Evolutionary conservation across 148 eudicot species (phyloP), one percentile per base, ranked within the genome.

Genomic region (Camellia japonica): DNA sequence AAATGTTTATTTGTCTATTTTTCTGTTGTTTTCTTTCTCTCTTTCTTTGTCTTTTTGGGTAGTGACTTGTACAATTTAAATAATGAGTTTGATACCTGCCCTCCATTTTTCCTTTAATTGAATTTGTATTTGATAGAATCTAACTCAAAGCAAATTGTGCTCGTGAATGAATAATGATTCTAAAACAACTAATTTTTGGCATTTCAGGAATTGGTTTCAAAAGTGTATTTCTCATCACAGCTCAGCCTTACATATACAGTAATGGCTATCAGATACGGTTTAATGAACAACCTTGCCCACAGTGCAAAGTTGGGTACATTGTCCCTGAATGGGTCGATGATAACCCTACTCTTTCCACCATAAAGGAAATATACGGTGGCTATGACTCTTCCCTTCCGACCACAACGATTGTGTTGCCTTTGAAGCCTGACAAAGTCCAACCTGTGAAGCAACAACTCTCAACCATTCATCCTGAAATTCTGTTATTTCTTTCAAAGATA

Each of bases 241-340:
- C 93, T 20, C 86, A 79, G 60, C 94, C 97, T 0, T 91, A 89
- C 60, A 84, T 91, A 73, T 91, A 87, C 76, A 89, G 94, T 54
- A 89, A 89, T 58, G 94, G 92, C 84, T 93, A 93, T 68, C 91
- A 88, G 72, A 90, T 93, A 61, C 79, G 86, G 5, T 93, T 93
- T 56, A 87, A 54, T 66, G 94, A 93, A 81, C 82, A 85, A 11
- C 97, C 97, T 49, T 87, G 93, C 78, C 76, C 84, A 11, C 68
- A 87, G 0, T 93, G 94, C 73, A 86, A 87, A 67, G 74, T 93
- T 73, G 93, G 93, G 16, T 93, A 88, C 84, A 85, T 91, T 41
- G 93, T 93, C 41, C 97, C 97, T 43, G 93, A 89, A 77, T 93
- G 97, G 97, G 94, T 93, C 56, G 90, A 88, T 20, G 78, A 78